Base-by-base conservation (phyloP, 176 grass and related monocot genomes). In the Themeda triandra region DNA sequence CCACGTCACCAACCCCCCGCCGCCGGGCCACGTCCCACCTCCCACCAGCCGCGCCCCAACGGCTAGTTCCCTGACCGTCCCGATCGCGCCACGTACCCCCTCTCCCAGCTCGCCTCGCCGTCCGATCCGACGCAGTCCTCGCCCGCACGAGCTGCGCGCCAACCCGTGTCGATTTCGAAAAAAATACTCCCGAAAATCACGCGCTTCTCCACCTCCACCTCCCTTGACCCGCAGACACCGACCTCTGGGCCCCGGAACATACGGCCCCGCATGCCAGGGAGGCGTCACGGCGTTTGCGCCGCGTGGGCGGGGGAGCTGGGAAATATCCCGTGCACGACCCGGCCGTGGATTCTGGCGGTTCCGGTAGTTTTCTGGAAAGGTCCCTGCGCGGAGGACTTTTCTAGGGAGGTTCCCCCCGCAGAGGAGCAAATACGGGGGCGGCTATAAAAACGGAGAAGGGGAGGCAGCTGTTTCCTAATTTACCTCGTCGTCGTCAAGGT, bases 21-120 rank as follows among this genome's bases (percentile, higher is more conserved):
- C 62, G 41, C 62, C 62, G 58, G 48, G 53, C 58, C 86, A 78
- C 66, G 13, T 15, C 78, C 36, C 36, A 21, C 23, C 49, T 40
- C 0, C 71, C 40, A 10, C 10, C 31, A 5, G 41, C 9, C 10
- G 46, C 46, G 46, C 15, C 46, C 59, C 88, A 90, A 90, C 88
- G 88, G 88, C 88, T 90, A 83, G 88, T 86, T 84, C 5, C 10
- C 33, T 0, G 11, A 1, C 13, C 23, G 0, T 4, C 18, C 0
- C 6, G 88, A 90, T 86, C 29, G 8, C 17, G 83, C 88, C 88
- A 79, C 88, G 88, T 86, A 46, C 23, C 13, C 58, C 8, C 36
- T 35, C 79, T 8, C 15, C 40, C 72, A 64, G 1, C 18, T 0
- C 6, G 36, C 24, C 8, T 1, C 73, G 12, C 84, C 83, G 88